These are phyloP conservation scores for Kodamaea sp. DNA, from an alignment of 1,139 yeast genomes.

Conservation along the genomic window DNA sequence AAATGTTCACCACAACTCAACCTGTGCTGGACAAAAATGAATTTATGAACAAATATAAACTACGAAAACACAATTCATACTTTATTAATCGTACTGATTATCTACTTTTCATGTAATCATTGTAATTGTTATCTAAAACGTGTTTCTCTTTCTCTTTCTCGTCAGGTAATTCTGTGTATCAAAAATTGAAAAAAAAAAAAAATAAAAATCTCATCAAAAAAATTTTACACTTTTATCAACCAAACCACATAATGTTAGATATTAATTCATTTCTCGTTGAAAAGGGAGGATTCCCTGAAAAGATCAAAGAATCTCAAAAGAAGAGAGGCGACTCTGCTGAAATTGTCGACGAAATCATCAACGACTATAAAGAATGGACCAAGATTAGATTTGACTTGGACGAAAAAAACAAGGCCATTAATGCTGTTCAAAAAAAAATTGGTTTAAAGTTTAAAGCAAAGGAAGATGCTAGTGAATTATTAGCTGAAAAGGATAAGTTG, in stretches of 20 bases:
- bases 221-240: too few relatives aligned
- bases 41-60: too few relatives aligned
- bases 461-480: conserved; percentile 85
- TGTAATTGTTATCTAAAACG: too few relatives aligned
- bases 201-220: too few relatives aligned
- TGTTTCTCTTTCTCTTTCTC: too few relatives aligned
- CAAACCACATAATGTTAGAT: conserved; percentile 63
- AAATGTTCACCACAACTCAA: conserved; percentile 2
- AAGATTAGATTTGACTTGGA: conserved; percentile 89
- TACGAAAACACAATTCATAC: too few relatives aligned
- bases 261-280: conserved; percentile 87
- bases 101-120: too few relatives aligned
- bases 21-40: too few relatives aligned
- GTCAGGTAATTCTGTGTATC: too few relatives aligned
- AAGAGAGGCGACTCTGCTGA: conserved; percentile 96
- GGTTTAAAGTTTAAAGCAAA: conserved; percentile 90
- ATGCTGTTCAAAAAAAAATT: conserved; percentile 86
- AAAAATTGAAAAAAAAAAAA: too few relatives aligned
- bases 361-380: conserved; percentile 90
- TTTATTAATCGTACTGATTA: too few relatives aligned
- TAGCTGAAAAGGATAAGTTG: conserved; percentile 74
- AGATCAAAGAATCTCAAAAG: conserved; percentile 79
- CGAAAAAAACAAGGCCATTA: conserved; percentile 80
- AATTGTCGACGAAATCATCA: conserved; percentile 89
- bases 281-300: conserved; percentile 94